Conservation (phyloP, 1,139 yeast species). For the Hansenula sp. region DNA sequence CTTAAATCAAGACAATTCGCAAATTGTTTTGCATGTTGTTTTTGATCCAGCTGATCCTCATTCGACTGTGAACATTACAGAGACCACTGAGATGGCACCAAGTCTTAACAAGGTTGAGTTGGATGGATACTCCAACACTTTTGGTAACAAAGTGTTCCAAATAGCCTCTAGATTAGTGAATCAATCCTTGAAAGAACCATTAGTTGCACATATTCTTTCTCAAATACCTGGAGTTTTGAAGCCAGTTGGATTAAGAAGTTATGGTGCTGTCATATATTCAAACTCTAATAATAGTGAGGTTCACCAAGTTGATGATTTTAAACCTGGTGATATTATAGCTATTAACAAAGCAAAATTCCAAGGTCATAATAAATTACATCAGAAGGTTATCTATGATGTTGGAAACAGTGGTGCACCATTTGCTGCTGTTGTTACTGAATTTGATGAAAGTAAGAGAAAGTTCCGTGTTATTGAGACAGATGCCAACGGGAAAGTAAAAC, state of each 20-base stretch:
- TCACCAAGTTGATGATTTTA: conserved; percentile 56
- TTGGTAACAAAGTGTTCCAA: conserved; percentile 39
- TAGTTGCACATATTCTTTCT: conserved; percentile 25
- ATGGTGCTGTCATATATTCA: conserved; percentile 68
- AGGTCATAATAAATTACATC: conserved; percentile 57
- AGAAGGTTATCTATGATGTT: conserved; percentile 38
- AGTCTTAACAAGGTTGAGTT: conserved; percentile 41
- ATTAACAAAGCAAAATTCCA: conserved; percentile 72
- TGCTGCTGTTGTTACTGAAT: conserved; percentile 56
- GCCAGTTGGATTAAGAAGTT: conserved; percentile 64
- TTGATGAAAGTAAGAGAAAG: conserved; percentile 72
- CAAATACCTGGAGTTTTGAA: conserved; percentile 41
- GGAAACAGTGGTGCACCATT: conserved; percentile 43
- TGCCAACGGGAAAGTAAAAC: conserved; percentile 48
- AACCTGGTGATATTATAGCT: conserved; percentile 81
- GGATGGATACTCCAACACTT: conserved; percentile 43
- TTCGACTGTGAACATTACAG: conserved; percentile 43
- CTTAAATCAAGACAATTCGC: conserved; percentile 70
- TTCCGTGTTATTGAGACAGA: conserved; percentile 68
- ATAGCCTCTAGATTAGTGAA: conserved; percentile 41
- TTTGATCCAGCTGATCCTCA: conserved; percentile 56
- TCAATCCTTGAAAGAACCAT: conserved; percentile 22
- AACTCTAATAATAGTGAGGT: conserved; percentile 57
- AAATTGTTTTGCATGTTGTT: conserved; percentile 49
- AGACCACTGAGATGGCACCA: conserved; percentile 43